These are phyloP conservation scores for Maudiozyma barnettii DNA, from an alignment of 805 yeast genomes.

Conservation along the genomic window DNA sequence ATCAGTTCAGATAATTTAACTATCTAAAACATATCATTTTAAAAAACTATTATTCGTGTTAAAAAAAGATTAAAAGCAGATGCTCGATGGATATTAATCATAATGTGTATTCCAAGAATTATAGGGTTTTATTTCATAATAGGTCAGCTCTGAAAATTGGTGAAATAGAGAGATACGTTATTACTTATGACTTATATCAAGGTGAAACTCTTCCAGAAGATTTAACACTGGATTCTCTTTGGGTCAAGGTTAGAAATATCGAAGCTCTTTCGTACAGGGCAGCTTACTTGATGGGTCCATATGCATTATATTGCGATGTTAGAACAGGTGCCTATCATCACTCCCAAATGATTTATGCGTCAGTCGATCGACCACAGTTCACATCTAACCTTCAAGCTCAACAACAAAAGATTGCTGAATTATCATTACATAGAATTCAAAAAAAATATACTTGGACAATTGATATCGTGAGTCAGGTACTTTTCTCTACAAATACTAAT, in stretches of 20 bases:
- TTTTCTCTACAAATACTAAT: slow-evolving; percentile 53
- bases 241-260: slow-evolving; percentile 50
- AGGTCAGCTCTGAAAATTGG: slow-evolving; percentile 40
- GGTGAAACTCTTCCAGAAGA: slow-evolving; percentile 23
- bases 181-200: slow-evolving; percentile 39
- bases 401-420: slow-evolving; percentile 48
- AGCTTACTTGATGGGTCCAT: slow-evolving; percentile 70
- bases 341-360: slow-evolving; percentile 42
- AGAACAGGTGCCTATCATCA: slow-evolving; percentile 46
- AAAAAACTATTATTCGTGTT: background rate
- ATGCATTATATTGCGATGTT: slow-evolving; percentile 62
- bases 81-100: background rate
- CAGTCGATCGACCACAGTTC: slow-evolving; percentile 69
- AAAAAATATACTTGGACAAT: slow-evolving; percentile 55
- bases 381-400: slow-evolving; percentile 68
- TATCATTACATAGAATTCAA: slow-evolving; percentile 56
- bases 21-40: too few species aligned
- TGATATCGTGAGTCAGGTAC: slow-evolving; percentile 61
- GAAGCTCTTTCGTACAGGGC: slow-evolving; percentile 48
- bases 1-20: too few species aligned
- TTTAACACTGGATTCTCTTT: slow-evolving; percentile 30
- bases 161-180: slow-evolving; percentile 46
- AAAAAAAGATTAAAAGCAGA: background rate
- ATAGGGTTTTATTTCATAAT: slow-evolving; percentile 8
- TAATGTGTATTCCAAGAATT: background rate